Evolutionary conservation across 2,329 filamentous ascomycete species (phyloP).

Genomic region (Phaeomoniella chlamydospora): DNA sequence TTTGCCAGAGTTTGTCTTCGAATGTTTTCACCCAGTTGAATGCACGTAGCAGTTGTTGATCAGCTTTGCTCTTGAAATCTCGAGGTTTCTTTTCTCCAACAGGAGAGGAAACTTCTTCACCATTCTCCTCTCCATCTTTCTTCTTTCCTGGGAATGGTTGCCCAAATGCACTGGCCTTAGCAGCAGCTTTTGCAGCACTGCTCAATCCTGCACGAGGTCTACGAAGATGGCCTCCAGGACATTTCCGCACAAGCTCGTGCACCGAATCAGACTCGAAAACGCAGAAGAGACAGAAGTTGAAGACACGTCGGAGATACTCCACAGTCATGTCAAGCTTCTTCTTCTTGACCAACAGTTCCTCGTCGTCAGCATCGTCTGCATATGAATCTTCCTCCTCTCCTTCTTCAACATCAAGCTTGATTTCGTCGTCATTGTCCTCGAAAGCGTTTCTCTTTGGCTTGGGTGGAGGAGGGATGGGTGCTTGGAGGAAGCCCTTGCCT

Average conservation of each 20-base stretch:
- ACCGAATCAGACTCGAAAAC: constrained; percentile 97
- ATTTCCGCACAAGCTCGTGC: constrained; percentile 90
- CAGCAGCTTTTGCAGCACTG: constrained; percentile 68
- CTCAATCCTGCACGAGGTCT: constrained; percentile 77
- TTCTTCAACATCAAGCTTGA: constrained; percentile 47
- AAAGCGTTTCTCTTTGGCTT: constrained; percentile 44
- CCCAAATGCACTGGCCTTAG: constrained; percentile 67
- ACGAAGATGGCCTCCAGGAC: constrained; percentile 90
- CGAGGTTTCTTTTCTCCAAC: constrained; percentile 60
- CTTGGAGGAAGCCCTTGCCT: constrained; percentile 61
- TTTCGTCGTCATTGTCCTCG: constrained; percentile 27
- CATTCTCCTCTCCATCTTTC: constrained; percentile 47
- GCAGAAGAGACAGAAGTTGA: constrained; percentile 99
- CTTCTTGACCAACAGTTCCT: constrained; percentile 81
- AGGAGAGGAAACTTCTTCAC: constrained; percentile 49
- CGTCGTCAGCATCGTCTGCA: constrained; percentile 75
- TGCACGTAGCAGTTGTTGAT: constrained; percentile 83
- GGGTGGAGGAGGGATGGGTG: constrained; percentile 30
- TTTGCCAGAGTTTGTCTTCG: constrained; percentile 88
- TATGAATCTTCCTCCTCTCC: constrained; percentile 63
- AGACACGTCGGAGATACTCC: constrained; percentile 89
- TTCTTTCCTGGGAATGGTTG: constrained; percentile 76
- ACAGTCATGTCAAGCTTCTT: constrained; percentile 93
- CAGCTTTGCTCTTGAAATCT: constrained; percentile 57
- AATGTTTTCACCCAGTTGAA: constrained; percentile 99